Conservation (phyloP, 805 yeast species). For the Cyberlindnera lachancei region DNA sequence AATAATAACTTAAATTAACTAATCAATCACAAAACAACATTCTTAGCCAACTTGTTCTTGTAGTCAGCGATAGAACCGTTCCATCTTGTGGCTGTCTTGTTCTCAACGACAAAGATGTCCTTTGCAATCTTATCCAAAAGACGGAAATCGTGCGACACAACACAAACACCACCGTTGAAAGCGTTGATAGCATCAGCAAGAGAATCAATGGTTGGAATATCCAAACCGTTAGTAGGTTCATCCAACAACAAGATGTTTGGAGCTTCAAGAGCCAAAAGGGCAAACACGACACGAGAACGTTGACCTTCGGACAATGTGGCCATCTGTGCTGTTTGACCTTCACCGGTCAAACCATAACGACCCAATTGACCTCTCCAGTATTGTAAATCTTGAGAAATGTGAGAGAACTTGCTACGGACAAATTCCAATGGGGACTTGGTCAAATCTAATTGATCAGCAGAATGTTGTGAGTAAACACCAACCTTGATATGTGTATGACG, state of each 20-base stretch:
- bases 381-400: conserved; percentile 94
- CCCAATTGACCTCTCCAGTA: conserved; percentile 98
- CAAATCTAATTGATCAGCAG: conserved; percentile 95
- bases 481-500: conserved; percentile 96
- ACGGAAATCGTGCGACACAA: conserved; percentile 98
- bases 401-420: conserved; percentile 88
- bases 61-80: conserved; percentile 84
- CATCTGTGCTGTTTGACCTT: conserved; percentile 97
- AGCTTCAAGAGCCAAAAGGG: conserved; percentile 86
- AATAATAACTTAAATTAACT: too few species aligned
- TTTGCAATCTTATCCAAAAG: conserved; percentile 94
- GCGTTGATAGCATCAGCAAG: conserved; percentile 92
- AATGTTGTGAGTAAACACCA: conserved; percentile 98
- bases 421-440: conserved; percentile 94
- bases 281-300: conserved; percentile 98
- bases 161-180: conserved; percentile 97
- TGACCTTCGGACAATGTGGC: conserved; percentile 98
- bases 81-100: conserved; percentile 96
- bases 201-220: conserved; percentile 96
- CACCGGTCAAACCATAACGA: conserved; percentile 97
- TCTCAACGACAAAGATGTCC: conserved; percentile 93
- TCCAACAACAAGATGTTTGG: conserved; percentile 94
- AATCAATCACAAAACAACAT: conserved; percentile 74
- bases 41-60: conserved; percentile 90
- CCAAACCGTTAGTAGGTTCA: conserved; percentile 99